These are phyloP conservation scores for Sorghum bicolor DNA, from an alignment of 176 grass and related monocot species.

Conservation along the genomic window DNA sequence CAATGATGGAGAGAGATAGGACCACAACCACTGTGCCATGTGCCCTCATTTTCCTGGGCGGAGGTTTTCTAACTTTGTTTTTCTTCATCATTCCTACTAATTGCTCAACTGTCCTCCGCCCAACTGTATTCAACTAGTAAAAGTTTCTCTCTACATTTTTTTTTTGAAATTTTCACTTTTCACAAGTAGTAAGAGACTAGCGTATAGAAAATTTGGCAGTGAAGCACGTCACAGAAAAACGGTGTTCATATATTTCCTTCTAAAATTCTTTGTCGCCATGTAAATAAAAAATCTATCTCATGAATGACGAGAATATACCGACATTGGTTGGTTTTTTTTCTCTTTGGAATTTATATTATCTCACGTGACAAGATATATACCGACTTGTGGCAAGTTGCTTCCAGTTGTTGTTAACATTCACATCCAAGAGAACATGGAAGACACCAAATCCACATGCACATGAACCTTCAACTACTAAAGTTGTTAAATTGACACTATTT, in stretches of 20 bases:
- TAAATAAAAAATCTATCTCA: not conserved
- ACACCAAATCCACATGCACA: not conserved
- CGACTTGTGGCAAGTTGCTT: not conserved
- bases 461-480: not conserved
- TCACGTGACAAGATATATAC: not conserved
- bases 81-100: not conserved
- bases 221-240: not conserved
- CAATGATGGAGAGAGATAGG: not conserved
- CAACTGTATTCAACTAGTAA: not conserved
- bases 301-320: too few relatives aligned
- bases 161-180: not conserved
- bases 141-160: not conserved
- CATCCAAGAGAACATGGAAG: too few relatives aligned
- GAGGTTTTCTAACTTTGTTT: not conserved
- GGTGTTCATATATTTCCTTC: not conserved
- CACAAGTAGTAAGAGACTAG: not conserved
- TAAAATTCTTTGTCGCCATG: not conserved
- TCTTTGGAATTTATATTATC: not conserved
- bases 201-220: not conserved
- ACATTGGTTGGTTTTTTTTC: too few relatives aligned
- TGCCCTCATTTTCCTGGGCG: constrained; percentile 1
- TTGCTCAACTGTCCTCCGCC: constrained; percentile 35
- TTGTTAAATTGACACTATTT: not conserved
- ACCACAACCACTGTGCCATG: constrained; percentile 42
- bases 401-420: not conserved